Evolutionary conservation across 1,284 basidiomycete species (phyloP).

Genomic region (Trametes versicolor): DNA sequence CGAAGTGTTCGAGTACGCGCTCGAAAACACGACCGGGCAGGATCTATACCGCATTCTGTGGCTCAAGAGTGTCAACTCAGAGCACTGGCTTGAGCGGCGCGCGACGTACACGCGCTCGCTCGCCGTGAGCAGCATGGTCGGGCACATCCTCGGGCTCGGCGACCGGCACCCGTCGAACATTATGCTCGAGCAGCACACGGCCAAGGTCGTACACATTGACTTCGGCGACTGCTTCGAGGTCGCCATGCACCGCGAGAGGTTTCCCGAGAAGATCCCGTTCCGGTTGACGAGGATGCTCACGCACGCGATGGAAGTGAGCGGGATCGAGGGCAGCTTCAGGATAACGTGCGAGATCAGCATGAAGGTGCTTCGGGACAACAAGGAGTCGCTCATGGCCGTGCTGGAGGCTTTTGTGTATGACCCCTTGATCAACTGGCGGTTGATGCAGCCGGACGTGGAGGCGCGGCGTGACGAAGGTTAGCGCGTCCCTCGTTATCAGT

Average conservation of each 20-base stretch:
- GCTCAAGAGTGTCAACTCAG: slow-evolving; percentile 95
- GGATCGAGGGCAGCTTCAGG: slow-evolving; percentile 97
- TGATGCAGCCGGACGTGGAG: slow-evolving; percentile 81
- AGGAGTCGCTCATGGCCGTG: slow-evolving; percentile 97
- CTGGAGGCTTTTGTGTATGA: slow-evolving; percentile 96
- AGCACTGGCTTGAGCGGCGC: slow-evolving; percentile 97
- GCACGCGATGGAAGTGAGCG: slow-evolving; percentile 99
- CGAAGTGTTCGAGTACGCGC: slow-evolving; percentile 98
- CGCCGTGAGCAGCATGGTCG: slow-evolving; percentile 96
- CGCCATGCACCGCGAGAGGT: slow-evolving; percentile 97
- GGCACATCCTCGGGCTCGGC: slow-evolving; percentile 97
- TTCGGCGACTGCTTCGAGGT: slow-evolving; percentile 97
- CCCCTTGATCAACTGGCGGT: slow-evolving; percentile 88
- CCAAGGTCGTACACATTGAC: slow-evolving; percentile 95
- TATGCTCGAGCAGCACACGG: slow-evolving; percentile 91
- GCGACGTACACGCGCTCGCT: slow-evolving; percentile 97
- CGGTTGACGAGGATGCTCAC: slow-evolving; percentile 98
- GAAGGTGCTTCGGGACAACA: slow-evolving; percentile 96
- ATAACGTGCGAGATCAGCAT: slow-evolving; percentile 98
- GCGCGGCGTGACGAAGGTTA: slow-evolving; percentile 68
- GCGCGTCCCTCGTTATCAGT: slow-evolving; percentile 17
- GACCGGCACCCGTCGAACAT: slow-evolving; percentile 98
- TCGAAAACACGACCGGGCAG: slow-evolving; percentile 99
- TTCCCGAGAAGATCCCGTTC: slow-evolving; percentile 99
- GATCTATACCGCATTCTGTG: slow-evolving; percentile 98